A percentile compares a stretch with the other conserved stretches of the same genome.
phyloP scores from a whole-genome alignment of 768 basidiomycete species.

The Suillus weaverae region DNA sequence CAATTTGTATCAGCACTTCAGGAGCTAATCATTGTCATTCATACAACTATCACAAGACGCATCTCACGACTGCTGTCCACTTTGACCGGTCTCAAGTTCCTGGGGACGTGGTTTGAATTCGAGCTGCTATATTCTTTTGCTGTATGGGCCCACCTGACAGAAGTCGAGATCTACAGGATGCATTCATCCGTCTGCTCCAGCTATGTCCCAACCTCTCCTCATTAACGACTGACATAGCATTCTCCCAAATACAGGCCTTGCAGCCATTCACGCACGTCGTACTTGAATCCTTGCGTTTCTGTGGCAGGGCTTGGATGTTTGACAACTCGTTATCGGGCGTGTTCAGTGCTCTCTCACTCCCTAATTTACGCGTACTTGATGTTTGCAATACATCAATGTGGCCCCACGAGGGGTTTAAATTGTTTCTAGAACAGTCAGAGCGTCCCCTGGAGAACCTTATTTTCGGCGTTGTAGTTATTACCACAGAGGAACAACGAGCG shows the following conservation, averaged over 20 bases:
- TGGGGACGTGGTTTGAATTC: slow-evolving; percentile 1
- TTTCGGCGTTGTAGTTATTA: slow-evolving; percentile 11
- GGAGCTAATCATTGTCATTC: slow-evolving; percentile 14
- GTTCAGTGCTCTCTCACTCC: slow-evolving; percentile 18
- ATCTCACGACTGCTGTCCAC: slow-evolving; percentile 6
- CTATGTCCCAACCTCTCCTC: slow-evolving; percentile 18
- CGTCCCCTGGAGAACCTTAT: slow-evolving; percentile 24
- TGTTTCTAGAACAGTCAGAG: slow-evolving; percentile 19
- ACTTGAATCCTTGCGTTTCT: neutral
- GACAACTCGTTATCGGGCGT: neutral
- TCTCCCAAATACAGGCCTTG: neutral
- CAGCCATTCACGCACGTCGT: too few species aligned
- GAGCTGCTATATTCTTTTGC: slow-evolving; percentile 14
- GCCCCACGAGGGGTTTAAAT: slow-evolving; percentile 16
- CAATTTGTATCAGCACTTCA: slow-evolving; percentile 9
- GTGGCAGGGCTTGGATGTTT: neutral
- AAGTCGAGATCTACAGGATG: slow-evolving; percentile 8
- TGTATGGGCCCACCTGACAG: slow-evolving; percentile 21
- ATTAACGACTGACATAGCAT: neutral
- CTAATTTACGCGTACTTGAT: slow-evolving; percentile 12
- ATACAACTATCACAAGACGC: too few species aligned
- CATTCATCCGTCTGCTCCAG: slow-evolving; percentile 14
- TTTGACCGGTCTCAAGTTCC: slow-evolving; percentile 16
- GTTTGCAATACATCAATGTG: slow-evolving; percentile 14
- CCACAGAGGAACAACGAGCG: slow-evolving; percentile 15